Evolutionary conservation across 2,329 filamentous ascomycete species (phyloP).

Genomic region (Gnomoniopsis smithogilvyi): DNA sequence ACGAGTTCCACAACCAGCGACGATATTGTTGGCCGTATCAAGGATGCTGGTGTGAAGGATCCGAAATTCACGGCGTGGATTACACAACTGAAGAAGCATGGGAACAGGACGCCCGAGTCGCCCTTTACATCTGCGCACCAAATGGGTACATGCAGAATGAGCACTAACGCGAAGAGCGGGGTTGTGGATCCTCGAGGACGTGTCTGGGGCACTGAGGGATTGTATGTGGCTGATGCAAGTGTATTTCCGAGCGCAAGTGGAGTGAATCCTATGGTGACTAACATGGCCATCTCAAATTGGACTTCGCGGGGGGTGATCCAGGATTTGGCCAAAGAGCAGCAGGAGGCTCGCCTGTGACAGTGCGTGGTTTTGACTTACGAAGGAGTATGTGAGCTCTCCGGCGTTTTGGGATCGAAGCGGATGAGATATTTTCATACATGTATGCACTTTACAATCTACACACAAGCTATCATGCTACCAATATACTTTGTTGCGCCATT

Average conservation of each 20-base stretch:
- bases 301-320: slow-evolving; percentile 52
- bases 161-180: slow-evolving; percentile 40
- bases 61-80: slow-evolving; percentile 59
- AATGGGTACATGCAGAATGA: slow-evolving; percentile 73
- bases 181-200: slow-evolving; percentile 53
- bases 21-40: background rate
- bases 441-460: too few species aligned
- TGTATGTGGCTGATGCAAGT: slow-evolving; percentile 68
- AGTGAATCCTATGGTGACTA: slow-evolving; percentile 75
- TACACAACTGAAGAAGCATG: slow-evolving; percentile 40
- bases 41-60: slow-evolving; percentile 50
- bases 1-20: background rate
- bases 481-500: too few species aligned
- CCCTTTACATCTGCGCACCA: slow-evolving; percentile 65
- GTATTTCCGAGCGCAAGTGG: slow-evolving; percentile 70
- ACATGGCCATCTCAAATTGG: slow-evolving; percentile 63
- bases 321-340: slow-evolving; percentile 31
- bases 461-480: too few species aligned
- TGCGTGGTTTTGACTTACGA: too few species aligned
- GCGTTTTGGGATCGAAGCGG: too few species aligned
- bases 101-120: slow-evolving; percentile 46
- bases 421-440: too few species aligned
- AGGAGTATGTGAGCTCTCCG: too few species aligned
- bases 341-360: slow-evolving; percentile 5
- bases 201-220: slow-evolving; percentile 59